These are phyloP conservation scores for Paramecium primaurelia DNA, from an alignment of 73 alveolate species.

Conservation along the genomic window DNA sequence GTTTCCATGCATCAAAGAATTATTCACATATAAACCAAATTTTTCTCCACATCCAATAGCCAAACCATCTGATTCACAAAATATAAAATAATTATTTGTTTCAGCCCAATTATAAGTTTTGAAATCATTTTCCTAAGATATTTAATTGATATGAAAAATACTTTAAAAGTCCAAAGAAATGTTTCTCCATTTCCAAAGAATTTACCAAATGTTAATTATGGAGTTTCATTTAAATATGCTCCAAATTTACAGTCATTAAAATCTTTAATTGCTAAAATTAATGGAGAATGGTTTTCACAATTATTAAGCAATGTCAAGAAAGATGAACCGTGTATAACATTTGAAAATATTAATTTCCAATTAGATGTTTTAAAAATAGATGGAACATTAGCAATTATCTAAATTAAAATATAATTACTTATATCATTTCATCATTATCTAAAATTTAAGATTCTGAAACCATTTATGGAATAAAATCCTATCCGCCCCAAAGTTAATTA, in stretches of 20 bases:
- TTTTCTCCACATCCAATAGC: conserved; percentile 64
- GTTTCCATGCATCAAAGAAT: conserved; percentile 35
- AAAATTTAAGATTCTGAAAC: neutral
- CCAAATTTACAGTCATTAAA: conserved; percentile 49
- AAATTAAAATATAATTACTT: neutral
- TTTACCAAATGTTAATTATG: conserved; percentile 15
- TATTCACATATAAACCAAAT: conserved; percentile 44
- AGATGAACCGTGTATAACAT: conserved; percentile 51
- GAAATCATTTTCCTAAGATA: neutral
- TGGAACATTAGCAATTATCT: conserved; percentile 51
- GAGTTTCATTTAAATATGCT: conserved; percentile 41
- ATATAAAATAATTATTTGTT: conserved; percentile 7
- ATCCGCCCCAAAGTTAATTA: conserved; percentile 40
- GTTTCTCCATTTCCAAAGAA: conserved; percentile 61
- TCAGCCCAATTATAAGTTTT: conserved; percentile 34
- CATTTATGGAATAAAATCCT: conserved; percentile 22
- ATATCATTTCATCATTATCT: neutral
- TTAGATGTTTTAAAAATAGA: conserved; percentile 46
- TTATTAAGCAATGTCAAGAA: conserved; percentile 43
- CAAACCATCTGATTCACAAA: conserved; percentile 56
- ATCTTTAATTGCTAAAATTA: conserved; percentile 41
- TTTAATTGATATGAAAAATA: neutral
- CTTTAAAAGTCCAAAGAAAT: conserved; percentile 35
- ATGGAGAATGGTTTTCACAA: conserved; percentile 47
- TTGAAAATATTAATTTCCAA: conserved; percentile 49